phyloP scores from a whole-genome alignment of 495 filamentous ascomycete genomes.

The Amniculicola lignicola region DNA sequence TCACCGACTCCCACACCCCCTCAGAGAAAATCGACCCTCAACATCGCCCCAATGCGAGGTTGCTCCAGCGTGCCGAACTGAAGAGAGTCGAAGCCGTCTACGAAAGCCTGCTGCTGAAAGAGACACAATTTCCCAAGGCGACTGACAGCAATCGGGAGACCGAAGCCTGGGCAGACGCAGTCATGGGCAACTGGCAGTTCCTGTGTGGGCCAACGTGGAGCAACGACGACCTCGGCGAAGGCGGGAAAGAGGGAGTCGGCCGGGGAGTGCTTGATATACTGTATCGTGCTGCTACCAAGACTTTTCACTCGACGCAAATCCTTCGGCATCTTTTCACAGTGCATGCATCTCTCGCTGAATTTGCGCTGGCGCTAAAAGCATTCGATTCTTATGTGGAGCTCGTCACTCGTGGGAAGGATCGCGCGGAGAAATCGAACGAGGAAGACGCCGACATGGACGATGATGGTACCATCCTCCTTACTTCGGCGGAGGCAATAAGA shows the following conservation, averaged over 20 bases:
- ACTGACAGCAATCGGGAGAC: conserved; percentile 68
- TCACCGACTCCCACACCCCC: neutral
- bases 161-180: conserved; percentile 74
- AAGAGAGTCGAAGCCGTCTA: conserved; percentile 71
- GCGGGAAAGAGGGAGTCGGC: conserved; percentile 68
- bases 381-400: conserved; percentile 89
- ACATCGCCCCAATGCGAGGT: conserved; percentile 45
- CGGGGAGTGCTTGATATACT: conserved; percentile 73
- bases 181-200: conserved; percentile 80
- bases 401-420: conserved; percentile 72
- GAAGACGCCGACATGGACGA: conserved; percentile 70
- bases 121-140: conserved; percentile 79
- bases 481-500: conserved; percentile 70
- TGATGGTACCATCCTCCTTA: conserved; percentile 69
- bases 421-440: conserved; percentile 73
- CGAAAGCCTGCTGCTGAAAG: conserved; percentile 66
- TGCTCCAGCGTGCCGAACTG: conserved; percentile 67
- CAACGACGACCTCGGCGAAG: conserved; percentile 72
- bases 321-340: conserved; percentile 84
- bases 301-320: conserved; percentile 87
- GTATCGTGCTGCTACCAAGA: conserved; percentile 84
- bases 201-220: conserved; percentile 71
- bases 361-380: conserved; percentile 79
- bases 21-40: conserved; percentile 15
- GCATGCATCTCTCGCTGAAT: conserved; percentile 80